A percentile compares a stretch with the other conserved stretches of the same genome.
Conservation (phyloP, 768 basidiomycete species). For the Kwoniella botswanensis region DNA sequence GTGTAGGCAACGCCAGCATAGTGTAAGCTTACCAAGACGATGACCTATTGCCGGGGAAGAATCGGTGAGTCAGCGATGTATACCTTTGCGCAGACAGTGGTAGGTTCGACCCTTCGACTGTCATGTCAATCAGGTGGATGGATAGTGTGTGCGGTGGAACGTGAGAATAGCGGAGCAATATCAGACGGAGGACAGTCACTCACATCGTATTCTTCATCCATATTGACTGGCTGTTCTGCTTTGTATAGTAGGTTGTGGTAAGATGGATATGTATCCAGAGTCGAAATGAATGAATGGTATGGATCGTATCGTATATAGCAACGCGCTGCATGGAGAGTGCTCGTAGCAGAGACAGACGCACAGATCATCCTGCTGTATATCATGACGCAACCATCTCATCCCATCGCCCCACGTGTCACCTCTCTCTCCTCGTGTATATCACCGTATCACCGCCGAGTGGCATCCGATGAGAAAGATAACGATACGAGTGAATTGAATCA, state of each 20-base stretch:
- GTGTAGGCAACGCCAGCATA: background rate
- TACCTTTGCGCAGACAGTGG: too few species aligned
- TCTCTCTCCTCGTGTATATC: background rate
- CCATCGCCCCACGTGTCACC: constrained; percentile 1
- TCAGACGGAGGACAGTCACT: constrained; percentile 25
- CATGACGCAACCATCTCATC: constrained; percentile 24
- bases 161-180: background rate
- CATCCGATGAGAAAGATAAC: background rate
- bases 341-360: constrained; percentile 19
- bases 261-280: too few species aligned
- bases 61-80: background rate
- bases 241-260: background rate
- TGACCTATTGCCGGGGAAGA: constrained; percentile 37
- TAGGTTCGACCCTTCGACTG: too few species aligned
- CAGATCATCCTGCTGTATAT: background rate
- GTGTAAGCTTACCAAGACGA: constrained; percentile 50
- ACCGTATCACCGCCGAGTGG: constrained; percentile 16
- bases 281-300: background rate
- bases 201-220: constrained; percentile 99
- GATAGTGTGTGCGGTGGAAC: too few species aligned
- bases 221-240: constrained; percentile 58
- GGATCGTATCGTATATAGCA: too few species aligned
- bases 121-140: too few species aligned
- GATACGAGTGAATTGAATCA: too few species aligned
- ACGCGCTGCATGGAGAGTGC: background rate